Percentiles rank a stretch among this genome's conserved stretches.
Evolutionary conservation across 257 asterid species (phyloP).

Genomic region (Primulina huaijiensis): DNA sequence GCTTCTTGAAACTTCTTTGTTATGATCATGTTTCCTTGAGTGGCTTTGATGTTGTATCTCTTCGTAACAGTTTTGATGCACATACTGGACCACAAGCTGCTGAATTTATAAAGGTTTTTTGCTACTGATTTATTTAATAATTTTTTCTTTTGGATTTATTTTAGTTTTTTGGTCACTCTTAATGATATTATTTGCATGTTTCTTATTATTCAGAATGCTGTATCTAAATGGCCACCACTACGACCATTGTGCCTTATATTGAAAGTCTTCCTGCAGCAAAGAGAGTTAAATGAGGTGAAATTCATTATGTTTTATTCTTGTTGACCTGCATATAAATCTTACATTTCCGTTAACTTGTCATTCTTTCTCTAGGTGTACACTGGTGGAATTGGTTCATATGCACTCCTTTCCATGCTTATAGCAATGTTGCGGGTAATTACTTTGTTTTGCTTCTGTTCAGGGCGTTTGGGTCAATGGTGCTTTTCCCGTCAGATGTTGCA

Average conservation of each 20-base stretch:
- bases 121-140: not conserved
- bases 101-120: constrained; percentile 72
- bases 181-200: not conserved
- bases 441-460: constrained; percentile 2
- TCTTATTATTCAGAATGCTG: constrained; percentile 52
- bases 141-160: constrained; percentile 17
- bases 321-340: not conserved
- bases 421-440: constrained; percentile 81
- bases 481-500: not conserved
- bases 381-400: constrained; percentile 98
- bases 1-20: constrained; percentile 8
- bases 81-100: constrained; percentile 96
- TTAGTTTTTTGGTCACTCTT: not conserved
- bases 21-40: constrained; percentile 1
- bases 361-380: constrained; percentile 71
- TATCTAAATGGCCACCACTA: constrained; percentile 78
- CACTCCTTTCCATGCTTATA: constrained; percentile 91
- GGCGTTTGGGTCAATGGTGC: not conserved
- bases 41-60: constrained; percentile 16
- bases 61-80: constrained; percentile 74
- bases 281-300: constrained; percentile 90
- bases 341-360: constrained; percentile 21
- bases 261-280: constrained; percentile 89
- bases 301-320: not conserved
- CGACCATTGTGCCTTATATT: constrained; percentile 85